phyloP scores from a whole-genome alignment of 148 eudicot genomes.

The Dianthus caryophyllus region DNA sequence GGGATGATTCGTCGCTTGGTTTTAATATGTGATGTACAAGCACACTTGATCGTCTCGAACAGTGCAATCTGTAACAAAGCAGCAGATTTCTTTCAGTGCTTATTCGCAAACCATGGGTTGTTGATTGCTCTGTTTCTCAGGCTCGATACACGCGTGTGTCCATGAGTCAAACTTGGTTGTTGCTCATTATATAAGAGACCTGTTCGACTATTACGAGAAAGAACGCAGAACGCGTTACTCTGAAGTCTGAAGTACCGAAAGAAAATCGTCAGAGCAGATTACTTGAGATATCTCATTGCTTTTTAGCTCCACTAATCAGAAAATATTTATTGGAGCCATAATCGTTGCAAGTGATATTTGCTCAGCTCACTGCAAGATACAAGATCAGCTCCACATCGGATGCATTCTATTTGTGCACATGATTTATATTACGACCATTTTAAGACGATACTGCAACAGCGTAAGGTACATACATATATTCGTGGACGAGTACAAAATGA shows the following conservation, averaged over 20 bases:
- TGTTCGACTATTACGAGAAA: constrained; percentile 51
- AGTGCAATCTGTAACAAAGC: too few species aligned
- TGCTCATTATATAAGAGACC: constrained; percentile 28
- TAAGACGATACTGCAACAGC: too few species aligned
- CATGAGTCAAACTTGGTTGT: too few species aligned
- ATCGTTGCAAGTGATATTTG: background rate
- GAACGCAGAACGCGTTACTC: constrained; percentile 82
- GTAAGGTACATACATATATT: too few species aligned
- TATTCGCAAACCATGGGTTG: too few species aligned
- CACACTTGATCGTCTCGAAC: too few species aligned
- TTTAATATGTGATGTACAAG: background rate
- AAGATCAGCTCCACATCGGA: constrained; percentile 22
- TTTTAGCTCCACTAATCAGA: background rate
- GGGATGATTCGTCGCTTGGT: background rate
- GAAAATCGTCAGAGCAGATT: constrained; percentile 44
- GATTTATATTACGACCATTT: too few species aligned
- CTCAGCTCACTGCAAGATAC: background rate
- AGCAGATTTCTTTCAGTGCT: background rate
- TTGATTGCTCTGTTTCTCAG: too few species aligned
- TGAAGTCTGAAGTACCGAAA: constrained; percentile 70
- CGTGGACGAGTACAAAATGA: too few species aligned
- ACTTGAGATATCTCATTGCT: constrained; percentile 23
- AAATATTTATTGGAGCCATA: background rate
- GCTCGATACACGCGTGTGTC: too few species aligned
- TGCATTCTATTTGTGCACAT: constrained; percentile 41